A percentile compares a stretch with the other conserved stretches of the same genome.
These are phyloP conservation scores for Hirsutella minnesotensis DNA, from an alignment of 2,329 filamentous ascomycete genomes.

Conservation along the genomic window DNA sequence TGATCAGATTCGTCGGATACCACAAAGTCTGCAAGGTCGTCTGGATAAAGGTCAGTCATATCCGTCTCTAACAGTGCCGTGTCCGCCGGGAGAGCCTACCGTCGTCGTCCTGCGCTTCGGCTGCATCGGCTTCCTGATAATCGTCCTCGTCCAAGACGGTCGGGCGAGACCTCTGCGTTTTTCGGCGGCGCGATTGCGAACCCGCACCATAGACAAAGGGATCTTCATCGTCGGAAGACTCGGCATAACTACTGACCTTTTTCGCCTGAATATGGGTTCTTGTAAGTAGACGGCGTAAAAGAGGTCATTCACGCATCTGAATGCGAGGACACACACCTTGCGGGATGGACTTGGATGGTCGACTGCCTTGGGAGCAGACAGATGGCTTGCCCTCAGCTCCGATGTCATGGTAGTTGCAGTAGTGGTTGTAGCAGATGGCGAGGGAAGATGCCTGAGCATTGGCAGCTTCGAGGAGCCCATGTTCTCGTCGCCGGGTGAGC, in stretches of 20 bases:
- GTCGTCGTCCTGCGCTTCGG: constrained; percentile 50
- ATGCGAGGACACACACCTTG: constrained; percentile 43
- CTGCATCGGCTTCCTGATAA: constrained; percentile 54
- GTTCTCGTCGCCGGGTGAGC: constrained; percentile 56
- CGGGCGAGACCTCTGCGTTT: constrained; percentile 35
- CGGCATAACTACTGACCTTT: constrained; percentile 64
- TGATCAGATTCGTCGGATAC: constrained; percentile 79
- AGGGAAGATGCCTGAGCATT: constrained; percentile 28
- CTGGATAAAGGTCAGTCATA: constrained; percentile 14
- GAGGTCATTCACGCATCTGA: background rate
- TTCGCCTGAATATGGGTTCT: constrained; percentile 26
- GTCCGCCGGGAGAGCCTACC: constrained; percentile 23
- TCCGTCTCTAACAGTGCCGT: background rate
- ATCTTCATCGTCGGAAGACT: constrained; percentile 72
- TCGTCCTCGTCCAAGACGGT: constrained; percentile 58
- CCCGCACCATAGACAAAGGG: constrained; percentile 42
- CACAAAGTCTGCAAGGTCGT: constrained; percentile 78
- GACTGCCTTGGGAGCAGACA: constrained; percentile 9
- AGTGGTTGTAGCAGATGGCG: constrained; percentile 24
- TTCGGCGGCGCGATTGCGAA: constrained; percentile 25
- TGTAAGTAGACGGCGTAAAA: background rate
- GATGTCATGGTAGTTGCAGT: constrained; percentile 17
- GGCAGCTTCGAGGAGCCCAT: constrained; percentile 20
- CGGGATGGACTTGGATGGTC: constrained; percentile 62
- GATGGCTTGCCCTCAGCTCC: constrained; percentile 14